A percentile compares a stretch with the other conserved stretches of the same genome.
Conservation (phyloP, 208 protist species). For the Leishmania tarentolae region DNA sequence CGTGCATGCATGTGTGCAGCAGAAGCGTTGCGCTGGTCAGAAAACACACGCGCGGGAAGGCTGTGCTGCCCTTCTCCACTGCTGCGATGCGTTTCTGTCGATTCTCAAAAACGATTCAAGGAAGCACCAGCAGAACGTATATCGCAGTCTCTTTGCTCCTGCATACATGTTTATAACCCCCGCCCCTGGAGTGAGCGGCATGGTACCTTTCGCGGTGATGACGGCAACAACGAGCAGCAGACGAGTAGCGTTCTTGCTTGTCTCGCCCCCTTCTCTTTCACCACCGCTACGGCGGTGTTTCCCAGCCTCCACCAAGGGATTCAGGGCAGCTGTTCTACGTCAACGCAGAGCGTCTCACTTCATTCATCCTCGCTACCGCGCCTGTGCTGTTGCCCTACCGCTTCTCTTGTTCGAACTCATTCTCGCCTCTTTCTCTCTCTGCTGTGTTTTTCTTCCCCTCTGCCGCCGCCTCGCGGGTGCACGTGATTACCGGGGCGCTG, state of each 20-base stretch:
- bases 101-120: neutral
- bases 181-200: neutral
- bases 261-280: neutral
- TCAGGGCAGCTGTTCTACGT: neutral
- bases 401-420: neutral
- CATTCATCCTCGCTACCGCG: neutral
- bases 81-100: neutral
- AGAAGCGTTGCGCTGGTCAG: neutral
- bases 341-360: neutral
- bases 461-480: neutral
- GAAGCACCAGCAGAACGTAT: neutral
- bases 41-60: neutral
- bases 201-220: neutral
- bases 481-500: neutral
- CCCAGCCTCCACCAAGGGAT: too few species aligned
- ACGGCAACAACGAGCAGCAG: neutral
- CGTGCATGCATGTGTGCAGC: neutral
- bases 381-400: neutral
- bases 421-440: neutral
- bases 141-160: neutral
- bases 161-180: neutral
- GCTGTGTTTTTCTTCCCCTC: neutral
- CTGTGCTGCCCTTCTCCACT: neutral
- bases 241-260: neutral
- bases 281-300: neutral